Base-by-base conservation (phyloP, 441 rosid species). In the Eruca vesicaria region DNA sequence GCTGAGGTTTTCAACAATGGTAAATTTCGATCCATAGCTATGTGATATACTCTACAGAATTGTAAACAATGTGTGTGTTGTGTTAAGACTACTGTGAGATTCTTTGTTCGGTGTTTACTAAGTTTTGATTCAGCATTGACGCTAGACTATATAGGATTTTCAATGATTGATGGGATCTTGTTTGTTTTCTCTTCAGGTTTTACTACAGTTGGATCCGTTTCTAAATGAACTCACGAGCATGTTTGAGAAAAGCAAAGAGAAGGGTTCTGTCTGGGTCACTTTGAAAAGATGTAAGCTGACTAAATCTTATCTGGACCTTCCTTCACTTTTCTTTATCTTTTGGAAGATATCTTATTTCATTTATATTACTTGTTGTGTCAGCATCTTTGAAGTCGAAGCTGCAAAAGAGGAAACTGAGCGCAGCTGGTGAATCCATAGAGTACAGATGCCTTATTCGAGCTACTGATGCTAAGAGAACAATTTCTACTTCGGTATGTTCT, bases 261-360 rank as follows among this genome's bases (percentile, higher is more conserved):
- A 81, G 65, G 95, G 97, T 29, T 86, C 94, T 63, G 92, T 94
- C 43, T 94, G 98, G 98, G 98, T 94, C 65, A 94, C 97, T 59
- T 85, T 94, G 60, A 93, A 88, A 79, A 75, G 98, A 84, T 93
- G 98, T 90, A 82, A 81, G 71, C 23, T 59, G 36, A 28, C 36
- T 26, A 29, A 26, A 29, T 29, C 21, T 43, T 10, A 48, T 45
- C 56, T 61, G 14, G 52, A 43, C 18, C 52, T 14, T 43, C 12
- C 53, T 53, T 21, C 36, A 45, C n/a, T 7, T 48, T 18, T 71
- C 23, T 45, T 60, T 15, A 16, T n/a, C 35, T 55, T 53, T 21
- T 16, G 6, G 4, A 53, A 7, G 67, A 36, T 45, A 18, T 78
- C 59, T 68, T 63, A 26, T n/a, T 6, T 38, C 58, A 55, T 23